These are phyloP conservation scores for Mycena polygramma DNA, from an alignment of 768 basidiomycete genomes.

Conservation along the genomic window DNA sequence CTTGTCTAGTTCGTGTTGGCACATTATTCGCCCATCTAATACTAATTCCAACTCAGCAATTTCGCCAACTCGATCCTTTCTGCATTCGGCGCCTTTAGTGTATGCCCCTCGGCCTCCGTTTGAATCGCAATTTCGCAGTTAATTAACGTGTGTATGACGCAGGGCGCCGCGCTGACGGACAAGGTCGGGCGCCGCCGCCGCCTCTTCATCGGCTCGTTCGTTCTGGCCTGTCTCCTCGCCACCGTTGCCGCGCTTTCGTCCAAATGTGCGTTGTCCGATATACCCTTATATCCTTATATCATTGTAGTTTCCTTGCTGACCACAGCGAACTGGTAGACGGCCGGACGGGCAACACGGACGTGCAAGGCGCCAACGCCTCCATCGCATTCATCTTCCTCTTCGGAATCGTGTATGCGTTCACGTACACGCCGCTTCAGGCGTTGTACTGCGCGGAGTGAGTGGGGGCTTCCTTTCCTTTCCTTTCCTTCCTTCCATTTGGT, in stretches of 20 bases:
- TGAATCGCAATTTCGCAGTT: neutral
- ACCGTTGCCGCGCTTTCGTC: conserved; percentile 41
- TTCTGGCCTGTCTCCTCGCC: conserved; percentile 40
- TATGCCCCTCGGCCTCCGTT: neutral
- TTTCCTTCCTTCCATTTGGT: neutral
- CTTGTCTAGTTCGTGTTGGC: conserved; percentile 40
- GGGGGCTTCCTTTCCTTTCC: neutral
- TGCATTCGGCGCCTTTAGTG: conserved; percentile 42
- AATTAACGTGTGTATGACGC: neutral
- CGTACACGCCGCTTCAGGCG: conserved; percentile 44
- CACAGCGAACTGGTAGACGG: conserved; percentile 31
- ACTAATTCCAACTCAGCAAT: conserved; percentile 34
- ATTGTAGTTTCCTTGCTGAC: neutral
- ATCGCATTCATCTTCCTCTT: conserved; percentile 45
- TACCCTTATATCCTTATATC: no score
- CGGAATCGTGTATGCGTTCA: conserved; percentile 43
- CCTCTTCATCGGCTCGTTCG: conserved; percentile 41
- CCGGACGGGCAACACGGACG: conserved; percentile 37
- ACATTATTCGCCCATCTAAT: neutral
- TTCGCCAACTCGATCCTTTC: conserved; percentile 45
- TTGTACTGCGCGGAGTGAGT: conserved; percentile 44
- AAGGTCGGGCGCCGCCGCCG: conserved; percentile 41
- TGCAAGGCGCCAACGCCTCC: conserved; percentile 43
- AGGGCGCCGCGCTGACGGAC: conserved; percentile 43
- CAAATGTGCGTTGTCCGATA: conserved; percentile 39